Percentiles rank a stretch among this genome's conserved stretches.
Conservation (phyloP, 2,329 filamentous ascomycete genomes). For the Immersiporthe knoxdaviesiana region DNA sequence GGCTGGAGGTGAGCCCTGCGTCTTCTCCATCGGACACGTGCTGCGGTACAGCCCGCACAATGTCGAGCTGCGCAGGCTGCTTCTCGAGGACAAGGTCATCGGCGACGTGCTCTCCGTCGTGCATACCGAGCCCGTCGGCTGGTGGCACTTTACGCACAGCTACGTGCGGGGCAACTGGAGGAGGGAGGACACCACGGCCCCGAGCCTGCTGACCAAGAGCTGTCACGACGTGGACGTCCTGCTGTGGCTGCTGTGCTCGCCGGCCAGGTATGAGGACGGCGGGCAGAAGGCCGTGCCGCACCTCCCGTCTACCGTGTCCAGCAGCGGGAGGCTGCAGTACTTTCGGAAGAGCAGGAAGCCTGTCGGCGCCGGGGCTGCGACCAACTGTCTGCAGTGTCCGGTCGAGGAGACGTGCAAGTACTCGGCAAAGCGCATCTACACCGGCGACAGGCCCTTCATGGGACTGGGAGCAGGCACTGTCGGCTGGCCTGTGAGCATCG, state of each 20-base stretch:
- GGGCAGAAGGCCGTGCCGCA: slow-evolving; percentile 58
- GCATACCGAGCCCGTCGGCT: slow-evolving; percentile 92
- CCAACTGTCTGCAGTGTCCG: slow-evolving; percentile 84
- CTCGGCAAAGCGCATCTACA: slow-evolving; percentile 82
- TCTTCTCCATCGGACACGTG: slow-evolving; percentile 94
- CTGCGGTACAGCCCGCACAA: slow-evolving; percentile 93
- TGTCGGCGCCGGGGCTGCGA: slow-evolving; percentile 70
- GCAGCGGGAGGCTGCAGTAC: slow-evolving; percentile 74
- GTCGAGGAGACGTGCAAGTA: slow-evolving; percentile 78
- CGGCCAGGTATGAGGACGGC: slow-evolving; percentile 50
- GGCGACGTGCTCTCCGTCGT: slow-evolving; percentile 85
- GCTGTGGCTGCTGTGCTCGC: slow-evolving; percentile 86
- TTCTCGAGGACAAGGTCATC: slow-evolving; percentile 75
- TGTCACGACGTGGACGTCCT: slow-evolving; percentile 96
- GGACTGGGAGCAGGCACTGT: slow-evolving; percentile 68
- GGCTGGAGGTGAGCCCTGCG: slow-evolving; percentile 39
- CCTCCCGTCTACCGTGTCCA: slow-evolving; percentile 75
- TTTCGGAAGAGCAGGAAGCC: slow-evolving; percentile 81
- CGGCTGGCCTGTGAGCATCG: slow-evolving; percentile 83
- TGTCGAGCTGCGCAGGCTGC: slow-evolving; percentile 75
- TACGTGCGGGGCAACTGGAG: slow-evolving; percentile 96
- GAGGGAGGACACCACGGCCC: slow-evolving; percentile 74
- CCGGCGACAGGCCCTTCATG: slow-evolving; percentile 60
- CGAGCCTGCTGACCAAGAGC: slow-evolving; percentile 87
- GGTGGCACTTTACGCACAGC: slow-evolving; percentile 92